These are phyloP conservation scores for Sporothrix schenckii DNA, from an alignment of 2,329 filamentous ascomycete genomes.

Conservation along the genomic window DNA sequence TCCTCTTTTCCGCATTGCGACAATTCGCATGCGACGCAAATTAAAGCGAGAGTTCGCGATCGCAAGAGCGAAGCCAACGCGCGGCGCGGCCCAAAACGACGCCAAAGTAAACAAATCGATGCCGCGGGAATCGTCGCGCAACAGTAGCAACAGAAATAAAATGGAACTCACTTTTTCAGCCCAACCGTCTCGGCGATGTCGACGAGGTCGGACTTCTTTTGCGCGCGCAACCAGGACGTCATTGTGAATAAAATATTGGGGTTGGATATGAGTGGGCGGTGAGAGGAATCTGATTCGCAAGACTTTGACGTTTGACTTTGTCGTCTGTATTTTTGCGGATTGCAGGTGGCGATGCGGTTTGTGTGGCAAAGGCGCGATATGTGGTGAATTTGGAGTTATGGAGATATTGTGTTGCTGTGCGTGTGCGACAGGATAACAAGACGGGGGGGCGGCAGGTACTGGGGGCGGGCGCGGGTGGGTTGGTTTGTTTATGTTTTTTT, in stretches of 20 bases:
- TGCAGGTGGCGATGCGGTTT: slow-evolving; percentile 23
- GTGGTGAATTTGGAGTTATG: neutral
- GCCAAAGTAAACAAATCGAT: slow-evolving; percentile 18
- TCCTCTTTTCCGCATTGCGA: slow-evolving; percentile 12
- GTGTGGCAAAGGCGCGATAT: slow-evolving; percentile 17
- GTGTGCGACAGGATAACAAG: slow-evolving; percentile 13
- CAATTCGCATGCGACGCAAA: neutral
- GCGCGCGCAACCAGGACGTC: slow-evolving; percentile 71
- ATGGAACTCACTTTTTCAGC: slow-evolving; percentile 64
- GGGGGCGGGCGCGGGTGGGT: slow-evolving; percentile 10
- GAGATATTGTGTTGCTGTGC: slow-evolving; percentile 25
- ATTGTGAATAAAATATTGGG: slow-evolving; percentile 30
- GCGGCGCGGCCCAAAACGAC: neutral
- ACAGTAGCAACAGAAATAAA: neutral
- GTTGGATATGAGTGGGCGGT: slow-evolving; percentile 2
- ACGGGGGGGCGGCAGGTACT: slow-evolving; percentile 23
- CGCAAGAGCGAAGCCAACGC: neutral
- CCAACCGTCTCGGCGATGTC: slow-evolving; percentile 73
- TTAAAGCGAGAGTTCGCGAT: neutral
- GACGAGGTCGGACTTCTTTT: slow-evolving; percentile 79
- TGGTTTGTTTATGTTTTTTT: slow-evolving; percentile 34
- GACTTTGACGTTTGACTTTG: neutral
- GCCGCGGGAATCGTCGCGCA: neutral
- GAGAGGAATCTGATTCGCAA: neutral
- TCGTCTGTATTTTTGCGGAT: slow-evolving; percentile 2